Evolutionary conservation across 805 yeast species (phyloP), one percentile per base, ranked within the genome.

Genomic region (Starmerella floricola): DNA sequence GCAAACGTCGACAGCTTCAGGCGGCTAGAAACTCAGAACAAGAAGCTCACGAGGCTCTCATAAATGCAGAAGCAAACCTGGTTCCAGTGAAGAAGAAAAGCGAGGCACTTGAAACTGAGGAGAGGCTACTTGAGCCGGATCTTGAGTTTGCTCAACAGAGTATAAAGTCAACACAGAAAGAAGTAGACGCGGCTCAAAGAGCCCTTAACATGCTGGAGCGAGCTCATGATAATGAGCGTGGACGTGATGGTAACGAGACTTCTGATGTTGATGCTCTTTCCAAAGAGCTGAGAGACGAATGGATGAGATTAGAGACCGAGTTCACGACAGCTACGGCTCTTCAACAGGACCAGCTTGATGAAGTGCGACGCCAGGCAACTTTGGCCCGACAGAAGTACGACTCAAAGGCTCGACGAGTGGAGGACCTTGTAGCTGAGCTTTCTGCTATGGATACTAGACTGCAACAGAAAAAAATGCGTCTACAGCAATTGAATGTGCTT

Each of bases 141-240:
- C 15, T 45, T 2, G 42, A 40, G 20, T 38, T 23, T 16, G 53
- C 62, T 1, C 54, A 58, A 38, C 16, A 47, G 20, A n/a, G 13
- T 8, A 24, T 36, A 4, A 26, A 11, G 6, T 28, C 31, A 3
- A 34, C 41, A 1, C 27, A 35, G 21, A 27, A 19, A 8, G 50
- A 46, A 18, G 30, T 31, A 2, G 27, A 35, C 8, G 27, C 19
- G 8, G 50, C 40, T 1, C 32, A 41, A 20, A 24, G 36, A 13
- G 46, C 45, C 2, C 27, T 42, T 2, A 34, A 31, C 8, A 19
- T 37, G 17, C 24, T 43, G 4, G 41, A 38, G 8, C 40, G 47
- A 8, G 48, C 48, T 5, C 42, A 34, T 6, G 42, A 39, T 6
- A 41, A 42, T 20, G 42, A 33, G 8, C 36, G 31, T 3, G 15